Conservation (phyloP, 169 alveolate species). For the Pseudocohnilembus persalinus region DNA sequence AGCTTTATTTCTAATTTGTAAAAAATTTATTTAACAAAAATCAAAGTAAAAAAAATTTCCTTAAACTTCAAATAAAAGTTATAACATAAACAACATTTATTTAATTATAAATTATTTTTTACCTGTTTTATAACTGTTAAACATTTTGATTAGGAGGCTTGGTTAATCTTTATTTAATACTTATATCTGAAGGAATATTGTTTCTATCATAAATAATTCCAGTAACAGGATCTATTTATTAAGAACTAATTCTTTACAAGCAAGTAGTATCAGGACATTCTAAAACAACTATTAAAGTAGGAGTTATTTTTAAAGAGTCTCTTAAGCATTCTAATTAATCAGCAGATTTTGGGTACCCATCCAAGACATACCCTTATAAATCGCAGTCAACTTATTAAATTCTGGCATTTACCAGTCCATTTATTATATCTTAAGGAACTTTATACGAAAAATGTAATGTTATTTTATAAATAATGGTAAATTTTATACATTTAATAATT, state of each 20-base stretch:
- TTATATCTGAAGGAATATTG: constrained; percentile 45
- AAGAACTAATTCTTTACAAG: constrained; percentile 62
- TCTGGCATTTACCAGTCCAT: constrained; percentile 74
- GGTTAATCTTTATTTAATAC: constrained; percentile 40
- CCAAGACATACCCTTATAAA: constrained; percentile 85
- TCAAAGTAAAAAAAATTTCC: neutral
- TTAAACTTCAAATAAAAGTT: no score
- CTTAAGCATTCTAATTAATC: constrained; percentile 68
- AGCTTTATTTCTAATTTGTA: constrained; percentile 23
- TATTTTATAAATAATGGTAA: constrained; percentile 9
- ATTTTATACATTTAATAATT: no score
- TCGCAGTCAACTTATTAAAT: constrained; percentile 81
- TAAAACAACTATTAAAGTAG: constrained; percentile 76
- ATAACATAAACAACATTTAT: no score
- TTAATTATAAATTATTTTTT: no score
- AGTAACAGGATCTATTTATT: constrained; percentile 75
- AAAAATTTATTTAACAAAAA: neutral
- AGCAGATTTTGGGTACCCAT: constrained; percentile 84
- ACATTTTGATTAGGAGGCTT: constrained; percentile 51
- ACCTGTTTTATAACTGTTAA: constrained; percentile 60
- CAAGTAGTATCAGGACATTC: constrained; percentile 64
- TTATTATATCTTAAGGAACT: constrained; percentile 70
- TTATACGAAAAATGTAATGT: constrained; percentile 12
- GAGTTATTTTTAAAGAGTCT: constrained; percentile 67
- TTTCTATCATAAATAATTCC: constrained; percentile 55